A percentile compares a stretch with the other conserved stretches of the same genome.
These are phyloP conservation scores for Pueraria montana DNA, from an alignment of 306 rosid species.

Conservation along the genomic window DNA sequence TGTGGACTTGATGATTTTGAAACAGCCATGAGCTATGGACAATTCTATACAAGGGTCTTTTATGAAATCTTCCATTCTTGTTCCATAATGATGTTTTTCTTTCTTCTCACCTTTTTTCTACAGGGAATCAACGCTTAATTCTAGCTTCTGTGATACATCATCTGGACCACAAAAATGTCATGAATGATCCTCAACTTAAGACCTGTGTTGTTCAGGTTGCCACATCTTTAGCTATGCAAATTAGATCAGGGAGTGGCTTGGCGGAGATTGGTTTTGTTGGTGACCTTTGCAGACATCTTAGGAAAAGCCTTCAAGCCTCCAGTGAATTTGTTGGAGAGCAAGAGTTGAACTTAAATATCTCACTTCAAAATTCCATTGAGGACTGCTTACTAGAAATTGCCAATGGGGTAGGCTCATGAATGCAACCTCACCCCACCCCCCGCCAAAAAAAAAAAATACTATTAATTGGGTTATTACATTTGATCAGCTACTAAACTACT, in stretches of 20 bases:
- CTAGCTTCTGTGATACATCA: slow-evolving; percentile 81
- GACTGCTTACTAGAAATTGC: slow-evolving; percentile 89
- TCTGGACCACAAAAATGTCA: slow-evolving; percentile 92
- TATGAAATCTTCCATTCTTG: slow-evolving; percentile 5
- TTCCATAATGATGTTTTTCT: neutral
- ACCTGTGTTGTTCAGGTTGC: slow-evolving; percentile 80
- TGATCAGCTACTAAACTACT: slow-evolving; percentile 37
- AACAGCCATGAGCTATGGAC: neutral
- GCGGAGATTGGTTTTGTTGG: slow-evolving; percentile 87
- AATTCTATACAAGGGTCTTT: neutral
- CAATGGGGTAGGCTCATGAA: slow-evolving; percentile 68
- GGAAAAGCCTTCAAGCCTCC: slow-evolving; percentile 81
- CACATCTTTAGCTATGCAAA: slow-evolving; percentile 81
- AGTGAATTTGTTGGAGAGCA: slow-evolving; percentile 79
- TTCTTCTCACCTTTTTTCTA: slow-evolving; percentile 38
- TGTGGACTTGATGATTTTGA: neutral
- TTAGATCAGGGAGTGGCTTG: slow-evolving; percentile 70
- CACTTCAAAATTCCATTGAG: slow-evolving; percentile 88
- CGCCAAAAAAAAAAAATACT: neutral
- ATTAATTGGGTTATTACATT: slow-evolving; percentile 25
- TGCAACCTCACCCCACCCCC: neutral
- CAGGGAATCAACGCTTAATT: slow-evolving; percentile 86
- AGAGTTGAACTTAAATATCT: slow-evolving; percentile 73
- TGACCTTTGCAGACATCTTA: slow-evolving; percentile 95
- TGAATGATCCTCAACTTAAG: slow-evolving; percentile 82